Evolutionary conservation across 2,329 filamentous ascomycete genomes (phyloP), one percentile per base, ranked within the genome.

Genomic region (Fusarium guadeloupense): DNA sequence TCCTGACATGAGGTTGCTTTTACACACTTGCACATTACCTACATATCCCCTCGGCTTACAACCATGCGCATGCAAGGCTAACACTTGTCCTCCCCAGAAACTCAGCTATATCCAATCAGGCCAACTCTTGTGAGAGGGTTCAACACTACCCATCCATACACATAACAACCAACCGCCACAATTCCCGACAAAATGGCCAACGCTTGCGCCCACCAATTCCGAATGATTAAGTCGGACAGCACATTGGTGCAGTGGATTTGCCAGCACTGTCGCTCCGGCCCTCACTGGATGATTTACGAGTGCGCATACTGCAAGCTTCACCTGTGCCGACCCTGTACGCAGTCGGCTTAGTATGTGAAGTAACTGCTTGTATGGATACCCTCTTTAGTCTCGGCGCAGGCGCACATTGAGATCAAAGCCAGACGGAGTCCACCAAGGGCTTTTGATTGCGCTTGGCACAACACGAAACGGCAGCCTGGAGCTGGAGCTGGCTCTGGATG

Each of bases 281-380:
- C 86, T 45, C 83, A 87, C 74, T 89, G 86, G 85, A 83, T 83
- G 75, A 89, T 90, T 69, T 89, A 84, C 63, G 85, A 90, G 73
- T 90, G 88, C 76, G 79, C 81, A 59, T 88, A 88, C 72, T 90
- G 88, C 82, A 86, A 87, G 72, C 76, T 88, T 44, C 86, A 89
- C 75, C 81, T 84, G 25, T 90, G 87, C 73, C 80, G 85, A 46
- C 75, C 80, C 21, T 89, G 87, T 71, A 80, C 81, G 40, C 78
- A 83, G 47, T 63, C 70, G 41, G 67, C 64, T 41, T 75, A 67
- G 47, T 33, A 50, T 46, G n/a, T 42, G 4, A 34, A 43, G 30
- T 41, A 64, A 43, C 23, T 34, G 45, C 51, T 47, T 33, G 58
- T 42, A 59, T 37, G 42, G 38, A 62, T 49, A 50, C 44, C 41